Evolutionary conservation across 371 early-diverging fungal genomes (phyloP).

Genomic region (Mucor velutinosus): DNA sequence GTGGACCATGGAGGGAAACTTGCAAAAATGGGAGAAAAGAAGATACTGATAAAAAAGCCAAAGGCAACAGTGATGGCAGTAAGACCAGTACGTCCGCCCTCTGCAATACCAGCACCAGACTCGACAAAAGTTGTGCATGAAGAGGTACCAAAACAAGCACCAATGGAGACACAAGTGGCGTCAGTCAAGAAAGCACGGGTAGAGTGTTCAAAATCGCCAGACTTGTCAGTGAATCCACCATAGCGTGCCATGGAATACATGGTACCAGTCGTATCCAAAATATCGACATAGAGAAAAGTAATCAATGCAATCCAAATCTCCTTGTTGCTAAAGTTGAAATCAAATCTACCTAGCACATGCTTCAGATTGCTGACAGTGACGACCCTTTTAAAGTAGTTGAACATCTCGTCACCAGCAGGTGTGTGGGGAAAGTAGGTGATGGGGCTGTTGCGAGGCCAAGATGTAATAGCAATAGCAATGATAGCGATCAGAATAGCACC

Average conservation of each 20-base stretch:
- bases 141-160: conserved; percentile 73
- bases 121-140: conserved; percentile 80
- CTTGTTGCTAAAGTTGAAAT: conserved; percentile 62
- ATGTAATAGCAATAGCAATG: conserved; percentile 66
- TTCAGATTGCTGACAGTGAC: conserved; percentile 69
- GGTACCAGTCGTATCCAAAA: conserved; percentile 79
- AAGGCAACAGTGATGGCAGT: conserved; percentile 71
- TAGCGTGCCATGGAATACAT: conserved; percentile 81
- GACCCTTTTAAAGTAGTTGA: conserved; percentile 73
- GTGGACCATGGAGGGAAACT: conserved; percentile 86
- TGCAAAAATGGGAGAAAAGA: conserved; percentile 85
- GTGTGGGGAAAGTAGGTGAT: conserved; percentile 81
- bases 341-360: conserved; percentile 57
- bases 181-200: conserved; percentile 74
- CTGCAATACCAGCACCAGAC: conserved; percentile 80
- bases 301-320: conserved; percentile 82
- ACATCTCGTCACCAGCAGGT: conserved; percentile 58
- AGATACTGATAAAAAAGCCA: conserved; percentile 74
- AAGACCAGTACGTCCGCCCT: conserved; percentile 82
- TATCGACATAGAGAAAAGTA: conserved; percentile 81
- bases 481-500: conserved; percentile 78
- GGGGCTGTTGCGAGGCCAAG: conserved; percentile 64
- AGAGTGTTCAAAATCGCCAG: conserved; percentile 79
- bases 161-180: conserved; percentile 65
- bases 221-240: conserved; percentile 72